These are phyloP conservation scores for apple (Malus domestica) DNA, from an alignment of 306 rosid species.

Conservation along the genomic window ASM211411v1 NC_041789.1:23620501-23621000, in stretches of 20 bases:
- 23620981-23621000: background rate
- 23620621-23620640: background rate
- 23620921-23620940: background rate
- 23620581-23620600: slow-evolving; percentile 22
- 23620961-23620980: background rate
- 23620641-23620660: background rate
- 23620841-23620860: background rate
- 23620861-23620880: background rate
- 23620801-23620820: background rate
- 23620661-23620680: slow-evolving; percentile 3
- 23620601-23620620: slow-evolving; percentile 27
- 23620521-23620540: slow-evolving; percentile 5
- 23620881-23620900: background rate
- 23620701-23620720: background rate
- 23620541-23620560: slow-evolving; percentile 17
- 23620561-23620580: slow-evolving; percentile 17
- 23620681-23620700: background rate
- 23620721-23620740: background rate
- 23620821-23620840: background rate
- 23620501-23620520: slow-evolving; percentile 20
- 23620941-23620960: background rate
- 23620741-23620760: background rate
- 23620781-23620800: background rate
- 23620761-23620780: background rate
- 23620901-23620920: background rate